phyloP scores from a whole-genome alignment of 2,329 filamentous ascomycete species.

The Monosporascus cannonballus region DNA sequence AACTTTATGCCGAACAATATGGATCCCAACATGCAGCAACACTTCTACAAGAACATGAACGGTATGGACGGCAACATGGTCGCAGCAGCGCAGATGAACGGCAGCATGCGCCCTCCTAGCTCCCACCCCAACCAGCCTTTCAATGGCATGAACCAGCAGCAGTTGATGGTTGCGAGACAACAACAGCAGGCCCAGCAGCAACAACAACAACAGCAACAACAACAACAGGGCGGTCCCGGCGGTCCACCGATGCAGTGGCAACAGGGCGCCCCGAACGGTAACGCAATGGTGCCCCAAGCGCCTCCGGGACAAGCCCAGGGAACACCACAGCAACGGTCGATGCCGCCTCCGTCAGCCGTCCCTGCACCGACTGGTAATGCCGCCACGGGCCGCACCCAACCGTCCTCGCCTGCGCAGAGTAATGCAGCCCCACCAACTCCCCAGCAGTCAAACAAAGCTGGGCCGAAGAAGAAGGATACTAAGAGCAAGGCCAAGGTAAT shows the following conservation, averaged over 20 bases:
- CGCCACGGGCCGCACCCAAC: constrained; percentile 47
- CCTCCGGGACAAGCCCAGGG: constrained; percentile 53
- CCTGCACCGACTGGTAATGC: constrained; percentile 38
- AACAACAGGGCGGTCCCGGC: constrained; percentile 37
- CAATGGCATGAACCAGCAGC: constrained; percentile 52
- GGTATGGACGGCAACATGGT: constrained; percentile 50
- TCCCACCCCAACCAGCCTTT: constrained; percentile 53
- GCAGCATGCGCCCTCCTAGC: constrained; percentile 61
- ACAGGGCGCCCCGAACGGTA: constrained; percentile 37
- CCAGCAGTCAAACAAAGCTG: constrained; percentile 64
- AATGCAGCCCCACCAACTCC: constrained; percentile 71
- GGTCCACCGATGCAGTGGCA: constrained; percentile 37
- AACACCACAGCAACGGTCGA: constrained; percentile 66
- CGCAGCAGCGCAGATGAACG: constrained; percentile 51
- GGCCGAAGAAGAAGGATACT: constrained; percentile 70
- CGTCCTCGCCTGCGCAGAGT: constrained; percentile 57
- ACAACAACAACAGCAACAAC: constrained; percentile 30
- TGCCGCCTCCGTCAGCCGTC: constrained; percentile 58
- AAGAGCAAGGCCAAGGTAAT: constrained; percentile 66
- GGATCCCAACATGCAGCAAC: constrained; percentile 53
- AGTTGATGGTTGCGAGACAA: constrained; percentile 44
- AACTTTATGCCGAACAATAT: constrained; percentile 59
- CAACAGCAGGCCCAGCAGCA: constrained; percentile 24
- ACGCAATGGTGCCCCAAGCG: constrained; percentile 32
- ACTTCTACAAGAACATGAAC: constrained; percentile 53